Evolutionary conservation across 306 rosid genomes (phyloP).

Genomic region (Echinosophora koreensis): DNA sequence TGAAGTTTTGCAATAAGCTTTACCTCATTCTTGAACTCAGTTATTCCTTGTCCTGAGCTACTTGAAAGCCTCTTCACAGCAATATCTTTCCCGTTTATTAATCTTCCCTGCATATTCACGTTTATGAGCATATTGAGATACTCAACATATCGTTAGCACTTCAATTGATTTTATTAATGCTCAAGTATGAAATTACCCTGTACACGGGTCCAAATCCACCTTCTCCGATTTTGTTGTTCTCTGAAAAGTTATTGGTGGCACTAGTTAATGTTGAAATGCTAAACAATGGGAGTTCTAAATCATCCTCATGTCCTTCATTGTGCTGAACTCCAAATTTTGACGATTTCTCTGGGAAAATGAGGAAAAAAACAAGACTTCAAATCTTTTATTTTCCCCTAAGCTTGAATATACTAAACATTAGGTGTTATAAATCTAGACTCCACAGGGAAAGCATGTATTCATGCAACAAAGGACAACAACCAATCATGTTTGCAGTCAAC

Average conservation of each 20-base stretch:
- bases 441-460: too few relatives aligned
- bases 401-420: too few relatives aligned
- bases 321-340: too few relatives aligned
- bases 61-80: slow-evolving; percentile 55
- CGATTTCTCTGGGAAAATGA: too few relatives aligned
- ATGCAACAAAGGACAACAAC: too few relatives aligned
- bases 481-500: too few relatives aligned
- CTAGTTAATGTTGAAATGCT: slow-evolving; percentile 22
- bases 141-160: too few relatives aligned
- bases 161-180: background rate
- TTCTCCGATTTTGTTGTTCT: slow-evolving; percentile 43
- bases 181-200: slow-evolving; percentile 30
- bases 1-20: slow-evolving; percentile 50
- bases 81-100: slow-evolving; percentile 46
- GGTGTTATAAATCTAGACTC: too few relatives aligned
- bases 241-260: slow-evolving; percentile 42
- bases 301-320: slow-evolving; percentile 18
- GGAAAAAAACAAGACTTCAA: too few relatives aligned
- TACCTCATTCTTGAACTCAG: slow-evolving; percentile 49
- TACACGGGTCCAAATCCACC: slow-evolving; percentile 56
- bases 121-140: background rate
- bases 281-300: slow-evolving; percentile 53
- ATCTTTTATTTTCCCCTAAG: too few relatives aligned
- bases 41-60: slow-evolving; percentile 40
- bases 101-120: slow-evolving; percentile 38